These are phyloP conservation scores for Phytophthora sansomeana DNA, from an alignment of 352 stramenopile genomes.

Conservation along the genomic window DNA sequence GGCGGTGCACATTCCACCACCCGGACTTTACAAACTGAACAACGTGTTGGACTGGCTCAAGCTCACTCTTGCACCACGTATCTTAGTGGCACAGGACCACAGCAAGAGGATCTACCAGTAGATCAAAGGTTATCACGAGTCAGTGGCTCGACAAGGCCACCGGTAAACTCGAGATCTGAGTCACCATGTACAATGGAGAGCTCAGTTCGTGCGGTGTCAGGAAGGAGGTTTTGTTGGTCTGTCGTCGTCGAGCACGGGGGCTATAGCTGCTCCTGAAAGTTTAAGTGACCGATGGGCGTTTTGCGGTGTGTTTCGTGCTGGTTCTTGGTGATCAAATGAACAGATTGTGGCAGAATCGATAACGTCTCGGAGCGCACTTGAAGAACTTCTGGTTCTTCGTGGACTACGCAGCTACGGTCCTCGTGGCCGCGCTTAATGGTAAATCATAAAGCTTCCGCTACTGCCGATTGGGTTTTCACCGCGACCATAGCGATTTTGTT, in stretches of 20 bases:
- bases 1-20: not conserved
- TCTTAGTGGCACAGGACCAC: not conserved
- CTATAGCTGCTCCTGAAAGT: not conserved
- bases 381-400: not conserved
- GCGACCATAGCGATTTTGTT: not conserved
- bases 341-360: not conserved
- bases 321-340: not conserved
- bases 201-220: not conserved
- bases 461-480: not conserved
- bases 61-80: not conserved
- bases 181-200: not conserved
- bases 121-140: not conserved
- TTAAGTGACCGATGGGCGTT: not conserved
- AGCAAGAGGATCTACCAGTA: not conserved
- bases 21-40: not conserved
- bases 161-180: not conserved
- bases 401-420: not conserved
- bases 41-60: not conserved
- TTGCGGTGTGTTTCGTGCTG: not conserved
- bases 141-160: not conserved
- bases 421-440: not conserved
- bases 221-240: not conserved
- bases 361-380: not conserved
- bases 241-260: not conserved
- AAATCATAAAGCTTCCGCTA: too few species aligned